phyloP scores from a whole-genome alignment of 768 basidiomycete species.

The Pholiota microspora region DNA sequence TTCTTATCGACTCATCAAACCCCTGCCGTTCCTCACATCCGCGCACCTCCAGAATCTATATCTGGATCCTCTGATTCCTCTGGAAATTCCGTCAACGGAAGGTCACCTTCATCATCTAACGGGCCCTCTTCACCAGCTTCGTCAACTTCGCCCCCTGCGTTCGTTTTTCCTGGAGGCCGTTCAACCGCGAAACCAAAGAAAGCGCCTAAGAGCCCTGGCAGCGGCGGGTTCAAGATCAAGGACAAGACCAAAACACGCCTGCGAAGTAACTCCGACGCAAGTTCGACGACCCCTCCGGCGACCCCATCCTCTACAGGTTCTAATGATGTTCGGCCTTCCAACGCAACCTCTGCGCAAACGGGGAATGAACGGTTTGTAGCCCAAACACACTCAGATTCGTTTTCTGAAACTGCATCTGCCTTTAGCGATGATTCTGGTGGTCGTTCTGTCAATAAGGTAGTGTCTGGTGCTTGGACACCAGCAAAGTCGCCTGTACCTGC shows the following conservation, averaged over 20 bases:
- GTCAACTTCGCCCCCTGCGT: conserved; percentile 12
- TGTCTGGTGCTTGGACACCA: background rate
- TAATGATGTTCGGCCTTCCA: background rate
- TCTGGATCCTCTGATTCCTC: conserved; percentile 18
- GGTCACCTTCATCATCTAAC: background rate
- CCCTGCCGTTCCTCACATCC: background rate
- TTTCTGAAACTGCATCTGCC: conserved; percentile 7
- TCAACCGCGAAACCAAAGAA: conserved; percentile 25
- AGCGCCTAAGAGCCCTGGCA: conserved; percentile 15
- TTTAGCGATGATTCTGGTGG: conserved; percentile 10
- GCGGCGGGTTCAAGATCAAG: conserved; percentile 12
- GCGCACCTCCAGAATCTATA: conserved; percentile 6
- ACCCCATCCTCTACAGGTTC: background rate
- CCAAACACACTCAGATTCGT: background rate
- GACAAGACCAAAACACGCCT: conserved; percentile 4
- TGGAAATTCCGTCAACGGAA: background rate
- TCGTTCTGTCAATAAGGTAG: background rate
- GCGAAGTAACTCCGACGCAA: background rate
- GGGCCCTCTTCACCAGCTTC: background rate
- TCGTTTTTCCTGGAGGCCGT: conserved; percentile 27
- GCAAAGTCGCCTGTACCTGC: background rate
- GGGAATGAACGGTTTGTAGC: background rate
- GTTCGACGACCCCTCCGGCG: background rate
- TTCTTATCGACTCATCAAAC: background rate
- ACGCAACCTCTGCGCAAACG: background rate